Conservation (phyloP, 345 rosid genomes). For the Pistacia vera region DNA sequence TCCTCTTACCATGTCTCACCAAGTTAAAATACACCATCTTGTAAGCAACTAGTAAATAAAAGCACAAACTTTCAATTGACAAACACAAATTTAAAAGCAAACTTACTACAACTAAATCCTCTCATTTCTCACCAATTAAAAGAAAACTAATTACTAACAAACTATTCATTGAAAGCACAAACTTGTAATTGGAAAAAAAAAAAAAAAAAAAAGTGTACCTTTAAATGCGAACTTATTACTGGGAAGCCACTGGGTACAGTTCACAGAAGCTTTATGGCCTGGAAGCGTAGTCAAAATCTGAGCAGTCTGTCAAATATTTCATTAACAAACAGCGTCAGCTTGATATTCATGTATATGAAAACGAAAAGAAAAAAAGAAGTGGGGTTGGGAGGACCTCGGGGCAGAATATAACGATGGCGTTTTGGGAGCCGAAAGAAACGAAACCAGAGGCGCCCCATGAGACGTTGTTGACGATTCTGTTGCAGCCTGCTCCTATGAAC, state of each 20-base stretch:
- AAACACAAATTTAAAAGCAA: constrained; percentile 50
- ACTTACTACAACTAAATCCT: constrained; percentile 36
- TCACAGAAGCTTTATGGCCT: constrained; percentile 79
- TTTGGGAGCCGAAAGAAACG: constrained; percentile 84
- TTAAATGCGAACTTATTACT: constrained; percentile 68
- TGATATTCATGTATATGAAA: background rate
- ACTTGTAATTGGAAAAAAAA: background rate
- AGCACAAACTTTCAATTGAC: background rate
- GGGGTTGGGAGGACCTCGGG: constrained; percentile 50
- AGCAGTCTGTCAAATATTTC: constrained; percentile 48
- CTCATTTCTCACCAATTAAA: background rate
- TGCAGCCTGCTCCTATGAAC: constrained; percentile 94
- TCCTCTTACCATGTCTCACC: background rate
- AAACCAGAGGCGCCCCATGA: constrained; percentile 90
- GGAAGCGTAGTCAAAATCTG: constrained; percentile 88
- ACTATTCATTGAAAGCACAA: background rate
- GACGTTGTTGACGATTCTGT: constrained; percentile 80
- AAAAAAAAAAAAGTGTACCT: constrained; percentile 41
- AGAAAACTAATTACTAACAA: background rate
- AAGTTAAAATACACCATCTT: background rate
- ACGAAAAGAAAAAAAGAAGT: background rate
- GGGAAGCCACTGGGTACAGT: constrained; percentile 93
- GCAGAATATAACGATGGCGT: constrained; percentile 78
- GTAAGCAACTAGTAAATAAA: background rate
- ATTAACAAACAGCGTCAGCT: background rate